Evolutionary conservation across 2,329 filamentous ascomycete genomes (phyloP).

Genomic region (Trichoderma koningiopsis): DNA sequence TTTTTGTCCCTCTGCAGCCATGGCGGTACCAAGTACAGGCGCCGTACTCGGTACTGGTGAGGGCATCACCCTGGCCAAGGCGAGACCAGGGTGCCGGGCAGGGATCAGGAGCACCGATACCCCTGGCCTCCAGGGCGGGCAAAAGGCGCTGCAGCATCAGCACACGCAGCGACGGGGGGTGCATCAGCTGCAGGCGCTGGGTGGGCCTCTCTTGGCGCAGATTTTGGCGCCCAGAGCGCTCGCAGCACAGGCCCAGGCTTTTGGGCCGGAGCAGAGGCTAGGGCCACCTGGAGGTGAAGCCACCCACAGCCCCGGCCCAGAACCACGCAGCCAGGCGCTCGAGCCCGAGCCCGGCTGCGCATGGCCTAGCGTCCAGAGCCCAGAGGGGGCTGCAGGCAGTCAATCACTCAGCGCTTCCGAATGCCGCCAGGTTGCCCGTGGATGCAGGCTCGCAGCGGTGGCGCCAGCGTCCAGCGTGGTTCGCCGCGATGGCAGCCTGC

Average conservation of each 20-base stretch:
- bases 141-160: conserved; percentile 17
- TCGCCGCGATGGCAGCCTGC: conserved; percentile 19
- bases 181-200: conserved; percentile 25
- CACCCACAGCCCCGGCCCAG: conserved; percentile 14
- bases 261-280: conserved; percentile 16
- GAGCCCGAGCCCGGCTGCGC: conserved; percentile 23
- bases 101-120: conserved; percentile 22
- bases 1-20: conserved; percentile 1
- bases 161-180: conserved; percentile 24
- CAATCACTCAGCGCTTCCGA: conserved; percentile 17
- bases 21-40: background rate
- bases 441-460: conserved; percentile 10
- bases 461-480: conserved; percentile 10
- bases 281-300: conserved; percentile 10
- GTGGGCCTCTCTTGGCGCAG: conserved; percentile 20
- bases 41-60: conserved; percentile 20
- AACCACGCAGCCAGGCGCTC: conserved; percentile 1
- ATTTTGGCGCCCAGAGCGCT: conserved; percentile 14
- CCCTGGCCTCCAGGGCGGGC: conserved; percentile 25
- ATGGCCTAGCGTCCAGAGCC: conserved; percentile 12
- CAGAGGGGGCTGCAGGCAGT: conserved; percentile 17
- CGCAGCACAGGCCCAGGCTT: conserved; percentile 12
- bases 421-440: conserved; percentile 14
- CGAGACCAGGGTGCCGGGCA: conserved; percentile 3
- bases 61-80: conserved; percentile 14